Evolutionary conservation across 139 green algal genomes (phyloP).

Genomic region (Gonium pectorale): DNA sequence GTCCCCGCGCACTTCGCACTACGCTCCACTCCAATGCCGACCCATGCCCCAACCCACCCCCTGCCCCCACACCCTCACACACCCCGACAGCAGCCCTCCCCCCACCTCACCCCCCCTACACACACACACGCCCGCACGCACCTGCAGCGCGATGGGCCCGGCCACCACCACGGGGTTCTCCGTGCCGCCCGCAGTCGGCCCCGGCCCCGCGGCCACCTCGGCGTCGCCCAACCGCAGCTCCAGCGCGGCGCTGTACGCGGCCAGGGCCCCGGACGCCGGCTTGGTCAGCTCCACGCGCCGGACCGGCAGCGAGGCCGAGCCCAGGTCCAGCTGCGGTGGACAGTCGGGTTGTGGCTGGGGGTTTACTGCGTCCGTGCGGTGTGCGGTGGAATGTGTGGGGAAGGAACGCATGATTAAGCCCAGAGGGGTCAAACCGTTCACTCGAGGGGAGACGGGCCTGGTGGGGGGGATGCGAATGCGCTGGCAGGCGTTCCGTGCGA

Average conservation of each 20-base stretch:
- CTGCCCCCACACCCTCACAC: too few species aligned
- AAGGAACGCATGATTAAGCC: too few species aligned
- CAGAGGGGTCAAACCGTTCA: too few species aligned
- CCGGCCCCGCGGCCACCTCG: background rate
- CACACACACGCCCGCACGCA: background rate
- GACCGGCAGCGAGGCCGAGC: background rate
- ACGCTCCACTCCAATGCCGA: too few species aligned
- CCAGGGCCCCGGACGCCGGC: background rate
- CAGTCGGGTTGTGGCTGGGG: background rate
- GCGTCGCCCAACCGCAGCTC: slow-evolving; percentile 6
- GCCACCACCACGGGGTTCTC: background rate
- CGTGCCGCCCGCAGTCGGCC: background rate
- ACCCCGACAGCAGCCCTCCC: background rate
- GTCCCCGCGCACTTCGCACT: too few species aligned
- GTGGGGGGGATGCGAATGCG: too few species aligned
- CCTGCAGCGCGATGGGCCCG: background rate
- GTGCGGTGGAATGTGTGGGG: too few species aligned
- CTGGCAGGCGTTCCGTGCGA: too few species aligned
- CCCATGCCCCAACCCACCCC: too few species aligned
- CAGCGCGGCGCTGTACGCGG: background rate
- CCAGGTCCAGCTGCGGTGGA: slow-evolving; percentile 3
- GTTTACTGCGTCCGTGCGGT: background rate
- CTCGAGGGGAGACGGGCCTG: too few species aligned
- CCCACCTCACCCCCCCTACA: background rate
- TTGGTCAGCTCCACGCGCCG: slow-evolving; percentile 16